Evolutionary conservation across 163 green algal genomes (phyloP), one percentile per base, ranked within the genome.

Genomic region (Scenedesmus sp.): DNA sequence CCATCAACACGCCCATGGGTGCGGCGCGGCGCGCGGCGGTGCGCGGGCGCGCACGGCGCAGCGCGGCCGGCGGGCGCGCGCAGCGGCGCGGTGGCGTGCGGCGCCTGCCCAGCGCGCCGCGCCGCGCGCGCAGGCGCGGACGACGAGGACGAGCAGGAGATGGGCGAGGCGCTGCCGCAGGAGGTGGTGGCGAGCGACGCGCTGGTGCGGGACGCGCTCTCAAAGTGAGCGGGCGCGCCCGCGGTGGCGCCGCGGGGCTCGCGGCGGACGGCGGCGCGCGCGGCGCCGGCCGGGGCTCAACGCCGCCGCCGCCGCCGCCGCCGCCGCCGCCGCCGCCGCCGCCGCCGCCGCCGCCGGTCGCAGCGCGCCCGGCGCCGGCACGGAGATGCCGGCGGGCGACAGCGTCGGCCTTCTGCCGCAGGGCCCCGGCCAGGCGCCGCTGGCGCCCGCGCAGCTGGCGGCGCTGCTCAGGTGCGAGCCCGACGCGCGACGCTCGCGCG

Each of bases 1-100:
- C 63, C 34, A 81, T 81, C 60, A 81, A 81, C 74, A 67, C 74
- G 22, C 62, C 74, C 10, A 62, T 81, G 74, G 74, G 62, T 63
- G 53, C 13, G 36, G 17, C 34, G 36, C 36, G 54, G 62, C 36
- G 29, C n/a, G 3, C 62, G 39, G 39, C 62, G 11, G 62, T 2
- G 5, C 5, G 57, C 24, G 57, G 24, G 1, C 10, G 29, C 11
- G 24, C 57, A 65, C 4, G 45, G 28, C 4, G 29, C 18, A 67
- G 33, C 33, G n/a, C n/a, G n/a, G n/a, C 3, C 17, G 33, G 50
- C 33, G 33, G 50, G 33, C 33, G 29, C 51, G n/a, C 51, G 9
- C 51, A 33, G 51, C 51, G 9, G 17, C 51, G n/a, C 51, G 17
- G 15, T 24, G 13, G 57, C 20, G 24, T 22, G 57, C 56, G 47